Evolutionary conservation across 2,329 filamentous ascomycete species (phyloP), one percentile per base, ranked within the genome.

Genomic region (Mycosphaerelloides madeirae): DNA sequence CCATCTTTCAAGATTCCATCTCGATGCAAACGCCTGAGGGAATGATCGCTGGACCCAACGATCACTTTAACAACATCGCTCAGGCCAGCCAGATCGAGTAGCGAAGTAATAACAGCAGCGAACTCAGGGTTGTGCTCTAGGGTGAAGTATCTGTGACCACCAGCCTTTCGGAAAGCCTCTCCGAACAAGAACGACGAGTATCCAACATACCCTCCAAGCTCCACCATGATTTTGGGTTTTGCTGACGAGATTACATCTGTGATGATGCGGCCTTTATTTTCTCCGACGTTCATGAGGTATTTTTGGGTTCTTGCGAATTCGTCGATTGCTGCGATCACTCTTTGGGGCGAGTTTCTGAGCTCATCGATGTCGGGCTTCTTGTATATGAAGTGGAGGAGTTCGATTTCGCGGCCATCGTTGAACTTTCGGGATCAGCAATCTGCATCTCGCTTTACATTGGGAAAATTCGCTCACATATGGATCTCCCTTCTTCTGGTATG

Each of bases 101-200:
- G 70, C 20, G 77, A 77, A 35, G 72, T 71, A 41, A 84, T 82
- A 8, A 89, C 78, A 3, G 80, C 80, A 0, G 79, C 85, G 56
- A 87, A 90, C 49, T 83, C 81, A 1, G 85, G 80, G 56, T 83
- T 86, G 56, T 78, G 71, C 61, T 91, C 87, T 3, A 91, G 69
- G 55, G 81, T 85, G 61, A 77, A 81, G 66, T 87, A 89, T 18
- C 71, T 69, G 53, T 76, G 72, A 1, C 83, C 84, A 9, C 82
- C 83, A 3, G 74, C 75, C 38, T 75, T 72, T 44, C 77, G 77
- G 12, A 87, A 68, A 1, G 82, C 81, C 29, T 79, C 73, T 31
- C 79, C 84, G 58, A 90, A 90, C 1, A 87, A 71, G 45, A 91
- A 80, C 44, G 83, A 82, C 0, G 86, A 90, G 69, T 91, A 91